Evolutionary conservation across 2,329 filamentous ascomycete genomes (phyloP), one percentile per base, ranked within the genome.

Genomic region (Paramyrothecium sp.): DNA sequence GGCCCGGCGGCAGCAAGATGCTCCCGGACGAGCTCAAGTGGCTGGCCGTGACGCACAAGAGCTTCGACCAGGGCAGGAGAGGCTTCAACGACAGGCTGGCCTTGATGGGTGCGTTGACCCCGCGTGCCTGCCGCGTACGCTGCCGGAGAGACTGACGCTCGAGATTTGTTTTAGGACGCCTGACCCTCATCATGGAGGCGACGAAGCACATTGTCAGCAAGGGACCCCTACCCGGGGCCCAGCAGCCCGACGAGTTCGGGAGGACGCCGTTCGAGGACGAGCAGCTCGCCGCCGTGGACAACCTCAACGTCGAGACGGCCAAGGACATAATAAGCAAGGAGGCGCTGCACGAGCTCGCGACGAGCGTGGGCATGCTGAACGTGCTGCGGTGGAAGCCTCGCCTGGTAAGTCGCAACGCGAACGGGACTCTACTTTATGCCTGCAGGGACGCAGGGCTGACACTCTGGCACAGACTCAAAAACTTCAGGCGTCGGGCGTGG

Each of bases 41-140:
- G 95, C 79, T 98, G 68, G 93, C 93, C 30, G 86, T 99, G 56
- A 99, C 95, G 63, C 95, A 98, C 75, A 98, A 98, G 84, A 97
- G 92, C 75, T 98, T 97, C 70, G 94, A 99, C 71, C 92, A 98
- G 70, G 95, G 93, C 54, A 83, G 92, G 69, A 88, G 93, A 80
- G 94, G 94, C 1, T 97, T 94, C 78, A 99, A 99, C 73, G 94
- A 97, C 69, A 86, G 91, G 61, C 79, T 99, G 73, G 91, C 92
- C n/a, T 92, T 91, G 69, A 79, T 96, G 55, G 94, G 92, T 96
- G 83, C 51, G 76, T 66, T 22, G 23, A 11, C n/a, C n/a, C 22
- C 19, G 21, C 38, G 20, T n/a, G 10, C 26, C 26, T 30, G 26
- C 26, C 26, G 26, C 26, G 26, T 10, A 30, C 26, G 26, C 10